phyloP scores from a whole-genome alignment of 1,139 yeast species.

The Maudiozyma humilis region DNA sequence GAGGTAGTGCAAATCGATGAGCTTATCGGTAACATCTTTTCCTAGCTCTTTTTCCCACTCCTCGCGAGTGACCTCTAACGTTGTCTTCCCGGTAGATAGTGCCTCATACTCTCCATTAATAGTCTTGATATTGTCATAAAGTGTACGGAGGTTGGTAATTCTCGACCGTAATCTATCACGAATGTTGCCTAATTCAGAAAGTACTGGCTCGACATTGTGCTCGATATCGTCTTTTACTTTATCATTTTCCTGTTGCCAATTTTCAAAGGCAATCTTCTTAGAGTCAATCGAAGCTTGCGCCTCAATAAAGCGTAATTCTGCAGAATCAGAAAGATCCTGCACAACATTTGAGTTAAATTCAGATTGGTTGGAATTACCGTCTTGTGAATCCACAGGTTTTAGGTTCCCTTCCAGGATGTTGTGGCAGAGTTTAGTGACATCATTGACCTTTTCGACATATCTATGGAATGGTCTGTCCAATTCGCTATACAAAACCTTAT shows the following conservation, averaged over 20 bases:
- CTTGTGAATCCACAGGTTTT: constrained; percentile 3
- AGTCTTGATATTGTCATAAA: constrained; percentile 21
- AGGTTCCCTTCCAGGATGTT: constrained; percentile 16
- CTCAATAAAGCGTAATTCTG: constrained; percentile 19
- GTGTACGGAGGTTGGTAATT: constrained; percentile 17
- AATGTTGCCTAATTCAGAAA: constrained; percentile 14
- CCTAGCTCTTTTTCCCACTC: constrained; percentile 29
- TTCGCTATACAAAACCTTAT: constrained; percentile 24
- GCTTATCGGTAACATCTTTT: constrained; percentile 15
- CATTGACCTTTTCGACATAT: constrained; percentile 18
- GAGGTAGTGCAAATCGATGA: constrained; percentile 20
- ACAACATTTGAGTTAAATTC: constrained; percentile 11
- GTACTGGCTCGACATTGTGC: constrained; percentile 8
- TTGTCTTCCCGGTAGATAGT: constrained; percentile 21
- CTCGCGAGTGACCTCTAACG: constrained; percentile 16
- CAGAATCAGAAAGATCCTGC: constrained; percentile 11
- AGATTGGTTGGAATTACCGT: constrained; percentile 3
- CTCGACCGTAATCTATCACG: constrained; percentile 14
- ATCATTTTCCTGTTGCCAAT: constrained; percentile 20
- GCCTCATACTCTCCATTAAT: constrained; percentile 22
- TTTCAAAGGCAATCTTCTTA: constrained; percentile 19
- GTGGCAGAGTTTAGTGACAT: constrained; percentile 14
- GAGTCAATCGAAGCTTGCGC: constrained; percentile 20
- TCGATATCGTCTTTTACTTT: constrained; percentile 10
- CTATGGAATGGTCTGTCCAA: constrained; percentile 20